Conservation (phyloP, 1,284 basidiomycete species). For the Cutaneotrichosporon mucoides region DNA sequence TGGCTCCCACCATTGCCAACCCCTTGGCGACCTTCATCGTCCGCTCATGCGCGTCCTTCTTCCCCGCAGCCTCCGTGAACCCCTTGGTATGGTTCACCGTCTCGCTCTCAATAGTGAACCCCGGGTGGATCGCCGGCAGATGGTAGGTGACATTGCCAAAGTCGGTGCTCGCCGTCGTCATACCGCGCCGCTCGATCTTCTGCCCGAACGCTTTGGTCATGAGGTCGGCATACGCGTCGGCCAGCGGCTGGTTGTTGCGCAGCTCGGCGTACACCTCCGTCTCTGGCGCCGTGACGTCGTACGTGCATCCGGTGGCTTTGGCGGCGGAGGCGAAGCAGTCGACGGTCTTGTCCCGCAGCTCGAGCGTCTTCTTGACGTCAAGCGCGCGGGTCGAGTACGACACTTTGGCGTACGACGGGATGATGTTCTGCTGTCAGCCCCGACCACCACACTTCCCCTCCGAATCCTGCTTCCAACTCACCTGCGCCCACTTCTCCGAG, state of each 20-base stretch:
- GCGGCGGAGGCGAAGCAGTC: conserved; percentile 27
- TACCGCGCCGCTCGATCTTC: conserved; percentile 20
- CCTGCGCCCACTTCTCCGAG: conserved; percentile 34
- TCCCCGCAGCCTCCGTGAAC: conserved; percentile 27
- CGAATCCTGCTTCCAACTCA: no score
- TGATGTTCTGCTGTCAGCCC: conserved; percentile 24
- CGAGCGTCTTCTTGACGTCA: conserved; percentile 21
- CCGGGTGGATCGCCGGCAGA: conserved; percentile 24
- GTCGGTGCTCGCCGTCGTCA: conserved; percentile 31
- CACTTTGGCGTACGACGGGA: conserved; percentile 41
- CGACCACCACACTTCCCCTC: no score
- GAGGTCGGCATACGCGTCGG: conserved; percentile 25
- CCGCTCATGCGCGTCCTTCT: conserved; percentile 29
- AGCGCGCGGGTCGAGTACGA: conserved; percentile 43
- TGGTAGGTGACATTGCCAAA: conserved; percentile 31
- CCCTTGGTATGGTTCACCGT: conserved; percentile 31
- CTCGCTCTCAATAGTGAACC: conserved; percentile 13
- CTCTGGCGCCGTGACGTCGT: conserved; percentile 17
- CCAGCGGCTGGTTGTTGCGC: conserved; percentile 25
- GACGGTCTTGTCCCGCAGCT: conserved; percentile 23
- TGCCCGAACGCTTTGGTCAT: conserved; percentile 25
- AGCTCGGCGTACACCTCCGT: conserved; percentile 31
- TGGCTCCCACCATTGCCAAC: conserved; percentile 42
- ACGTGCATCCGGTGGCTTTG: conserved; percentile 26
- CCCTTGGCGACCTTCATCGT: conserved; percentile 43